Evolutionary conservation across 305 asterid species (phyloP).

Genomic region (Fraxinus angustifolia): DNA sequence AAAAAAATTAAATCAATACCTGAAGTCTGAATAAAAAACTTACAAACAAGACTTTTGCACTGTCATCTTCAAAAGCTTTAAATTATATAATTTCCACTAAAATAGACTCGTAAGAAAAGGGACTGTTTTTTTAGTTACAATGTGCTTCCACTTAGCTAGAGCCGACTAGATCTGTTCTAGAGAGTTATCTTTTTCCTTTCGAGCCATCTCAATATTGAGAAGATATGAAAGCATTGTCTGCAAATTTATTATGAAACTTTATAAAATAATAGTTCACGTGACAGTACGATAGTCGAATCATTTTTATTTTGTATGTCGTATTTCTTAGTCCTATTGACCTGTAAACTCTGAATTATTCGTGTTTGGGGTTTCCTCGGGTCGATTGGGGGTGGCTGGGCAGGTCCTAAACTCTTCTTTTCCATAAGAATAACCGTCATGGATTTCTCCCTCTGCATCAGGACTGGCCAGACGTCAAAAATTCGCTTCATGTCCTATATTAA

Average conservation of each 20-base stretch:
- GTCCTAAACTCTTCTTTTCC: not conserved
- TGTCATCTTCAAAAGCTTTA: too few species aligned
- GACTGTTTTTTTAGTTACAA: too few species aligned
- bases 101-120: too few species aligned
- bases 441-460: not conserved
- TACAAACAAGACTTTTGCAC: too few species aligned
- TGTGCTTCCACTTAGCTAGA: not conserved
- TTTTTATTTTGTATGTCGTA: not conserved
- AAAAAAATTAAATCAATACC: too few species aligned
- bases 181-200: not conserved
- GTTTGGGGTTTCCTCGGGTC: not conserved
- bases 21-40: too few species aligned
- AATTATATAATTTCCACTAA: too few species aligned
- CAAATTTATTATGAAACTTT: not conserved
- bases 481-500: not conserved
- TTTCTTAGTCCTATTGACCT: not conserved
- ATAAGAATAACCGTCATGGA: not conserved
- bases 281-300: not conserved
- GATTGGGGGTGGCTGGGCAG: not conserved
- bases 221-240: not conserved
- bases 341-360: not conserved
- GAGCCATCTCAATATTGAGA: not conserved
- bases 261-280: not conserved
- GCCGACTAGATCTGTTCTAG: not conserved
- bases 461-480: not conserved